These are phyloP conservation scores for Helicocarpus griseus DNA, from an alignment of 2,329 filamentous ascomycete genomes.

Conservation along the genomic window DNA sequence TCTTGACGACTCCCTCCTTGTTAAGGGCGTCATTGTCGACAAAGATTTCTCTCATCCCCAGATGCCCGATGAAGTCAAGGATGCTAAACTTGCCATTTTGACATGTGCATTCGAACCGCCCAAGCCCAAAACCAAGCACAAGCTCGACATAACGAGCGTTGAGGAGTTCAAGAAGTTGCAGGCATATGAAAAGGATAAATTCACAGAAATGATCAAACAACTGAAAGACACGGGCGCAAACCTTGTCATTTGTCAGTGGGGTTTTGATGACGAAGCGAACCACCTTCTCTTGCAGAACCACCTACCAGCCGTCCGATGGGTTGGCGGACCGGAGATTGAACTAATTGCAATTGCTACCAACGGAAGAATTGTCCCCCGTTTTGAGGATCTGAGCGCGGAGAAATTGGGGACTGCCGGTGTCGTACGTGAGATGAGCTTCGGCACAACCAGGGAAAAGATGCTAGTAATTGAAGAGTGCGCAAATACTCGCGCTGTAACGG, in stretches of 20 bases:
- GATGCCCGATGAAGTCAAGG: constrained; percentile 90
- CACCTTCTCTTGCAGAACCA: constrained; percentile 93
- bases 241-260: constrained; percentile 97
- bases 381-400: constrained; percentile 82
- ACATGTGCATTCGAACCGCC: constrained; percentile 98
- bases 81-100: constrained; percentile 94
- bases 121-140: constrained; percentile 99
- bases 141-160: constrained; percentile 91
- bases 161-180: constrained; percentile 98
- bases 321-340: constrained; percentile 95
- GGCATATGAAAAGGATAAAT: constrained; percentile 90
- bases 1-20: constrained; percentile 84
- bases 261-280: constrained; percentile 98
- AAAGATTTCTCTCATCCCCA: constrained; percentile 99
- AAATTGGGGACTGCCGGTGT: constrained; percentile 87
- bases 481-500: constrained; percentile 90
- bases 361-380: constrained; percentile 90
- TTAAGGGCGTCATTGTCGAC: constrained; percentile 97
- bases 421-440: constrained; percentile 91
- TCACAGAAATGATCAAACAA: constrained; percentile 96
- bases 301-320: constrained; percentile 92
- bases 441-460: constrained; percentile 98
- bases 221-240: constrained; percentile 97
- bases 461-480: constrained; percentile 98
- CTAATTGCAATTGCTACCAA: constrained; percentile 98